A percentile compares a stretch with the other conserved stretches of the same genome.
Evolutionary conservation across 176 grass and related monocot species (phyloP).

Genomic region (Thalia dealbata): DNA sequence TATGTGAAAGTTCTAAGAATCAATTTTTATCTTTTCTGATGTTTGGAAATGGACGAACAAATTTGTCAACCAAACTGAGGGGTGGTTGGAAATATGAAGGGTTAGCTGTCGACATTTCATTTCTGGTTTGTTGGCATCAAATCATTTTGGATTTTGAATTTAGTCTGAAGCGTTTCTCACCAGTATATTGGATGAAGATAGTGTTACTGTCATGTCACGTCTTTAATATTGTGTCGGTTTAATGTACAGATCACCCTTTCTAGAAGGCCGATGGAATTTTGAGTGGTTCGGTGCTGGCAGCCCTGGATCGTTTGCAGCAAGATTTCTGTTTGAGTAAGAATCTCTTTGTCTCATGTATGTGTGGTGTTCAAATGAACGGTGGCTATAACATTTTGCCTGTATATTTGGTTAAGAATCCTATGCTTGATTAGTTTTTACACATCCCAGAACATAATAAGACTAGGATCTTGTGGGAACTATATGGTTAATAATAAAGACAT

Average conservation of each 20-base stretch:
- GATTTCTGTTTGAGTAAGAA: slow-evolving; percentile 80
- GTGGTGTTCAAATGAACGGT: neutral
- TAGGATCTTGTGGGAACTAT: neutral
- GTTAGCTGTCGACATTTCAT: neutral
- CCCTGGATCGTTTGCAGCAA: slow-evolving; percentile 61
- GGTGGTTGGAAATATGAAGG: neutral
- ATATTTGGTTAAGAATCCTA: neutral
- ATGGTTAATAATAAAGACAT: neutral
- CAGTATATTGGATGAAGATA: neutral
- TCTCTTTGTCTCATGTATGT: slow-evolving; percentile 16
- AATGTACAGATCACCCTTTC: slow-evolving; percentile 67
- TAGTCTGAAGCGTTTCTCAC: neutral
- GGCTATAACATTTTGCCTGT: neutral
- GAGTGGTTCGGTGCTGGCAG: slow-evolving; percentile 89
- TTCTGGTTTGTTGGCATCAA: neutral
- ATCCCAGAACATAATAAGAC: neutral
- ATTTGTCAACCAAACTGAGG: neutral
- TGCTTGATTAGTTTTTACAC: neutral
- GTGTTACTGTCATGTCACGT: neutral
- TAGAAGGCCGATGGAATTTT: slow-evolving; percentile 93
- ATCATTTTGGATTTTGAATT: neutral
- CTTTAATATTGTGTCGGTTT: slow-evolving; percentile 2
- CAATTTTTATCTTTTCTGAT: slow-evolving; percentile 7
- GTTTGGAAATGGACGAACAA: slow-evolving; percentile 4
- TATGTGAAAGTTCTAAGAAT: slow-evolving; percentile 10